Evolutionary conservation across 106 monocot genomes (phyloP).

Genomic region (Allium fistulosum): DNA sequence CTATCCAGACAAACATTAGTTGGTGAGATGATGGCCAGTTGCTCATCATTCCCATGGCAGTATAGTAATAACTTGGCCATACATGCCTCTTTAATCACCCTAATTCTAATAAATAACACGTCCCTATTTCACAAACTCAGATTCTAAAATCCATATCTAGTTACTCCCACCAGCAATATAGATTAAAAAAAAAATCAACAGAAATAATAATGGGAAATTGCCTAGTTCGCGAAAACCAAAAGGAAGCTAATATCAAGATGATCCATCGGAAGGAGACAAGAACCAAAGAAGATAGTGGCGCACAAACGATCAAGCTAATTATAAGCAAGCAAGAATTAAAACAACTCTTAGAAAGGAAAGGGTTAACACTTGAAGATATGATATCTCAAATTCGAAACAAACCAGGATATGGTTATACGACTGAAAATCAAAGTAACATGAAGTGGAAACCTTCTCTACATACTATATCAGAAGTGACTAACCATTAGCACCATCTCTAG

Average conservation of each 20-base stretch:
- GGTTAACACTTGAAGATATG: conserved; percentile 20
- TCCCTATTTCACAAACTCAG: conserved; percentile 6
- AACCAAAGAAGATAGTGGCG: not conserved
- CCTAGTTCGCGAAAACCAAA: conserved; percentile 14
- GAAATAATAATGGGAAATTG: conserved; percentile 42
- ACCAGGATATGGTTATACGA: not conserved
- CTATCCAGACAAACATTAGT: no score
- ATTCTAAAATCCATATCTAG: no score
- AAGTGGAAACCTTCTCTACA: conserved; percentile 52
- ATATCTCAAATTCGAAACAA: conserved; percentile 12
- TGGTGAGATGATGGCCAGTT: no score
- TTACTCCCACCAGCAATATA: not conserved
- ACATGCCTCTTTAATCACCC: not conserved
- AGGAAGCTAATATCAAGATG: conserved; percentile 10
- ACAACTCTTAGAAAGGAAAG: conserved; percentile 26
- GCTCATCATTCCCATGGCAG: not conserved
- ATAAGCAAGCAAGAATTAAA: conserved; percentile 43
- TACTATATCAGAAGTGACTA: conserved; percentile 53
- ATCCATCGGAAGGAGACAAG: not conserved
- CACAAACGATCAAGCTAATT: conserved; percentile 31
- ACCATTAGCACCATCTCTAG: conserved; percentile 2
- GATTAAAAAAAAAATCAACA: not conserved
- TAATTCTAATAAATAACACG: conserved; percentile 21
- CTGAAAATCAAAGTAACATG: not conserved
- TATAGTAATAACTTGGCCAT: not conserved